Evolutionary conservation across 768 basidiomycete species (phyloP).

Genomic region (Leccinum variicolor): DNA sequence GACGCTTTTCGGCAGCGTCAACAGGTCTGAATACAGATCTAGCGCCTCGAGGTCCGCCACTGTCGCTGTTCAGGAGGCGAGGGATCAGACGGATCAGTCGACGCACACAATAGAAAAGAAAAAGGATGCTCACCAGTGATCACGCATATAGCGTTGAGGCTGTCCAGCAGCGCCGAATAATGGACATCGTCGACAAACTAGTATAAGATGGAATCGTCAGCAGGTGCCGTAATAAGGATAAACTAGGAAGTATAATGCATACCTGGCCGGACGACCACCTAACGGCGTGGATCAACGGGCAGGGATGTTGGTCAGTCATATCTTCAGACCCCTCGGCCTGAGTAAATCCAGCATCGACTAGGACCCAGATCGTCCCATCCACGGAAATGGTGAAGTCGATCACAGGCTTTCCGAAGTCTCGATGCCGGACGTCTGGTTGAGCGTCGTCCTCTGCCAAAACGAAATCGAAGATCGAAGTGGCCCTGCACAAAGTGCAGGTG

Average conservation of each 20-base stretch:
- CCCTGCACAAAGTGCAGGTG: constrained; percentile 37
- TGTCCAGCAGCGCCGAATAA: constrained; percentile 33
- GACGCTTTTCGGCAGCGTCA: constrained; percentile 57
- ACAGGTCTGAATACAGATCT: constrained; percentile 58
- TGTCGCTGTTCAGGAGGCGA: constrained; percentile 38
- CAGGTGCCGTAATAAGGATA: not conserved
- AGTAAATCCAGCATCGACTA: constrained; percentile 46
- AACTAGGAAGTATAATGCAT: not conserved
- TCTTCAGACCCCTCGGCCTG: constrained; percentile 6
- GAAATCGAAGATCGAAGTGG: constrained; percentile 63
- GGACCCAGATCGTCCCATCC: constrained; percentile 42
- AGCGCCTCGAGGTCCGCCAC: constrained; percentile 47
- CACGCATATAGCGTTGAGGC: constrained; percentile 45
- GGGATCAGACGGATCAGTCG: not conserved
- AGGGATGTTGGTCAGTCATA: constrained; percentile 10
- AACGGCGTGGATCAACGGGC: constrained; percentile 29
- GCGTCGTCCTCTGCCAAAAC: constrained; percentile 27
- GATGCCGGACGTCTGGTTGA: constrained; percentile 29
- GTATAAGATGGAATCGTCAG: not conserved
- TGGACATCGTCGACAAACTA: constrained; percentile 21
- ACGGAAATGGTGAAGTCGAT: constrained; percentile 49
- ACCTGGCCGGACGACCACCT: constrained; percentile 41
- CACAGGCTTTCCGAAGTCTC: constrained; percentile 58
- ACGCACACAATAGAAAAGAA: not conserved
- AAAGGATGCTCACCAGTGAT: constrained; percentile 42